Percentiles rank a stretch among this genome's conserved stretches.
Evolutionary conservation across 1,284 basidiomycete genomes (phyloP).

Genomic region (Moesziomyces globuligerus): DNA sequence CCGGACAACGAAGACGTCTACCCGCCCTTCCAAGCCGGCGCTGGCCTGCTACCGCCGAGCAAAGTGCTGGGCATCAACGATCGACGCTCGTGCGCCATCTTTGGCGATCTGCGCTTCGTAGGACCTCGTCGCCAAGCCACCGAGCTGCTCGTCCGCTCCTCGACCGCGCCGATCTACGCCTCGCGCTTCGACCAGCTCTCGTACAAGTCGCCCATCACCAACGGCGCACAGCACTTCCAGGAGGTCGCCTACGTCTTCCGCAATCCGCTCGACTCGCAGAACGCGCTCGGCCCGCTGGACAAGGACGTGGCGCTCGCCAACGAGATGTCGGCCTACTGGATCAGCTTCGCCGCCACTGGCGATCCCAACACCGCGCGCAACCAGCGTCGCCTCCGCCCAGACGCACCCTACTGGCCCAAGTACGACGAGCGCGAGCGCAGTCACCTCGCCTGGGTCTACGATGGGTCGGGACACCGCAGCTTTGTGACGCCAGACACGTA

Average conservation of each 20-base stretch:
- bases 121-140: slow-evolving; percentile 20
- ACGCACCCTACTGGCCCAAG: slow-evolving; percentile 39
- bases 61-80: slow-evolving; percentile 19
- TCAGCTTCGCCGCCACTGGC: slow-evolving; percentile 48
- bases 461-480: slow-evolving; percentile 15
- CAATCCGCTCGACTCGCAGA: slow-evolving; percentile 48
- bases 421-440: slow-evolving; percentile 14
- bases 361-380: slow-evolving; percentile 45
- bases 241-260: slow-evolving; percentile 55
- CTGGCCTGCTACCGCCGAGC: slow-evolving; percentile 13
- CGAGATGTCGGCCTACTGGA: slow-evolving; percentile 53
- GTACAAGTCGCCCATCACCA: slow-evolving; percentile 36
- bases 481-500: slow-evolving; percentile 12
- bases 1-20: slow-evolving; percentile 42
- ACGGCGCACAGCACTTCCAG: slow-evolving; percentile 39
- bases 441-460: slow-evolving; percentile 12
- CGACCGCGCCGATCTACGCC: slow-evolving; percentile 28
- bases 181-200: slow-evolving; percentile 52
- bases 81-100: slow-evolving; percentile 27
- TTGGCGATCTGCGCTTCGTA: slow-evolving; percentile 30
- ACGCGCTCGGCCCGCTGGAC: slow-evolving; percentile 40
- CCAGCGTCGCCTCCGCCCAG: slow-evolving; percentile 3
- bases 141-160: slow-evolving; percentile 1
- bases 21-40: slow-evolving; percentile 31
- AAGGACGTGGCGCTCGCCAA: slow-evolving; percentile 46